A percentile compares a stretch with the other conserved stretches of the same genome.
These are phyloP conservation scores for Aspergillus brunneoviolaceus DNA, from an alignment of 2,329 filamentous ascomycete species.

Conservation along the genomic window DNA sequence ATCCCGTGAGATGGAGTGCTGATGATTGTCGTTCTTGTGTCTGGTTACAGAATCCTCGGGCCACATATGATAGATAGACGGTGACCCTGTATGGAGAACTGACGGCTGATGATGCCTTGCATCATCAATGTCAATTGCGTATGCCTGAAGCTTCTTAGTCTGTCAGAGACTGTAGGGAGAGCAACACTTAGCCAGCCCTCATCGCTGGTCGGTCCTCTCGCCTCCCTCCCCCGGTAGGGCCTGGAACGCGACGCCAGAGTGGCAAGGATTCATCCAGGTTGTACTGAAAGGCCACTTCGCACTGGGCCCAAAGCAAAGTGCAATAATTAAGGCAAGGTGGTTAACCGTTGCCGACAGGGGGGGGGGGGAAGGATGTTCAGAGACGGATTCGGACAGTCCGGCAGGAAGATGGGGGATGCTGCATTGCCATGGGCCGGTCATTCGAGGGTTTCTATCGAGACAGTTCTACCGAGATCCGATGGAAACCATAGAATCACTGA, in stretches of 20 bases:
- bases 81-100: background rate
- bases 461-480: background rate
- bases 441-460: background rate
- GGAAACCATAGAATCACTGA: constrained; percentile 5
- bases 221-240: background rate
- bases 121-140: background rate
- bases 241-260: background rate
- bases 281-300: background rate
- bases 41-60: background rate
- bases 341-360: background rate
- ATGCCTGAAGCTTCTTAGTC: background rate
- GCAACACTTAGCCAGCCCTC: background rate
- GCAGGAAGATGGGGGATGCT: no score
- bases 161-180: background rate
- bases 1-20: background rate
- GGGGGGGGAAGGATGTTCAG: background rate
- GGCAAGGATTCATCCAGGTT: background rate
- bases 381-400: background rate
- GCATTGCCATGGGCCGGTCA: no score
- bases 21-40: background rate
- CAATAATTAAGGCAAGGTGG: background rate
- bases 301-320: background rate
- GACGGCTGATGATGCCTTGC: background rate
- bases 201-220: background rate
- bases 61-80: constrained; percentile 7